Percentiles rank a stretch among this genome's conserved stretches.
Evolutionary conservation across 805 yeast species (phyloP).

Genomic region (Suhomyces kilbournensis): DNA sequence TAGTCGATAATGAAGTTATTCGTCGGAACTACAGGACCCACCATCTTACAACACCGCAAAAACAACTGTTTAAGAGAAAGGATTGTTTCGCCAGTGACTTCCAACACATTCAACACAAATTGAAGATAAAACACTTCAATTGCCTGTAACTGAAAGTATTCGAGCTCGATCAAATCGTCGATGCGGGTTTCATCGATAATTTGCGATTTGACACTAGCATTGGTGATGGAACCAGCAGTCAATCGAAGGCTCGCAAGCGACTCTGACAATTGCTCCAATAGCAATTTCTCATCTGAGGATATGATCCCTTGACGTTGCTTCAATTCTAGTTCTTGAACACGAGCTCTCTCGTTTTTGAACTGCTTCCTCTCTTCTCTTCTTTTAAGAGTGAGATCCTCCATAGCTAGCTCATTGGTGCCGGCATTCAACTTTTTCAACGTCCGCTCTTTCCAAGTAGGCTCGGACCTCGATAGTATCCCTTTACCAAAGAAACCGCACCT

Average conservation of each 20-base stretch:
- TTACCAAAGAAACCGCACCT: constrained; percentile 89
- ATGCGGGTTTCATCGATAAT: background rate
- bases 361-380: constrained; percentile 69
- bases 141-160: constrained; percentile 67
- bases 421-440: constrained; percentile 47
- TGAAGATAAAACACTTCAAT: constrained; percentile 71
- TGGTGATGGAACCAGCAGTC: background rate
- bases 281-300: background rate
- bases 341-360: constrained; percentile 67
- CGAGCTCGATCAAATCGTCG: constrained; percentile 30
- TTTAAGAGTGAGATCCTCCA: constrained; percentile 74
- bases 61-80: constrained; percentile 22
- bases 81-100: constrained; percentile 21
- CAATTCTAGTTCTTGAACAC: constrained; percentile 48
- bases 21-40: background rate
- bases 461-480: constrained; percentile 84
- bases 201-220: background rate
- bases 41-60: constrained; percentile 18
- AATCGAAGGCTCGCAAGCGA: background rate
- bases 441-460: constrained; percentile 85
- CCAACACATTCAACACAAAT: constrained; percentile 52
- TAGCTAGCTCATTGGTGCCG: constrained; percentile 41
- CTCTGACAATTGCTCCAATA: constrained; percentile 12
- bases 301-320: constrained; percentile 32
- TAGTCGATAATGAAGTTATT: constrained; percentile 51